Percentiles rank a stretch among this genome's conserved stretches.
phyloP scores from a whole-genome alignment of 1,139 yeast species.

The Taiozyma sp. region DNA sequence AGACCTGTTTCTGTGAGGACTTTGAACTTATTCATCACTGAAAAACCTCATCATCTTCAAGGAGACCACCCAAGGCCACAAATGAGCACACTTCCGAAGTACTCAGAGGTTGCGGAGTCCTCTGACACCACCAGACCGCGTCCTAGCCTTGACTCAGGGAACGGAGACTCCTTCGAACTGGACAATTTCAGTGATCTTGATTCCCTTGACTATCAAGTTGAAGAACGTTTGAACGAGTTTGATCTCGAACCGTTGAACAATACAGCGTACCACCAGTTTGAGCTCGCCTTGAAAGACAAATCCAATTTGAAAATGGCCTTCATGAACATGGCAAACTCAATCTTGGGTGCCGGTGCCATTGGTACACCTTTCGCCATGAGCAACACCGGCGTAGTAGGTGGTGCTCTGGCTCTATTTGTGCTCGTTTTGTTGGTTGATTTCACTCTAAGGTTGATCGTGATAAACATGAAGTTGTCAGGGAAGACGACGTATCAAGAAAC shows the following conservation, averaged over 20 bases:
- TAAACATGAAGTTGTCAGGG: constrained; percentile 73
- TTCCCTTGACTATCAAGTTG: constrained; percentile 20
- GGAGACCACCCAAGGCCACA: not conserved
- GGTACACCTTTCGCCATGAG: constrained; percentile 89
- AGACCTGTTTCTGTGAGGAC: too few species aligned
- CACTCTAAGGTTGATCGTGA: constrained; percentile 78
- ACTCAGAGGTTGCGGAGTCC: constrained; percentile 7
- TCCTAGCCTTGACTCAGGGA: not conserved
- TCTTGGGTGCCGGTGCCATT: constrained; percentile 91
- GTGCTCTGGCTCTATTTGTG: constrained; percentile 52
- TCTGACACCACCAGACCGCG: not conserved
- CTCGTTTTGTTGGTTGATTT: constrained; percentile 78
- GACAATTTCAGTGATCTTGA: constrained; percentile 18
- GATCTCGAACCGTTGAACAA: constrained; percentile 6
- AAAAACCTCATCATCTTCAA: too few species aligned
- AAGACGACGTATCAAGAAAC: constrained; percentile 82
- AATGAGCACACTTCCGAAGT: constrained; percentile 5
- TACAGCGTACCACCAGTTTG: constrained; percentile 4
- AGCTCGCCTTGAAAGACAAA: constrained; percentile 17
- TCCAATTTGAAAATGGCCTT: constrained; percentile 73
- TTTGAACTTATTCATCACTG: too few species aligned
- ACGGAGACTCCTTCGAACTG: constrained; percentile 11
- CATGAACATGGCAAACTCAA: constrained; percentile 95
- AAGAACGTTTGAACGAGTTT: constrained; percentile 7
- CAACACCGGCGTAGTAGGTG: constrained; percentile 76